These are phyloP conservation scores for Bruguiera hainesii DNA, from an alignment of 441 rosid species.

Conservation along the genomic window DNA sequence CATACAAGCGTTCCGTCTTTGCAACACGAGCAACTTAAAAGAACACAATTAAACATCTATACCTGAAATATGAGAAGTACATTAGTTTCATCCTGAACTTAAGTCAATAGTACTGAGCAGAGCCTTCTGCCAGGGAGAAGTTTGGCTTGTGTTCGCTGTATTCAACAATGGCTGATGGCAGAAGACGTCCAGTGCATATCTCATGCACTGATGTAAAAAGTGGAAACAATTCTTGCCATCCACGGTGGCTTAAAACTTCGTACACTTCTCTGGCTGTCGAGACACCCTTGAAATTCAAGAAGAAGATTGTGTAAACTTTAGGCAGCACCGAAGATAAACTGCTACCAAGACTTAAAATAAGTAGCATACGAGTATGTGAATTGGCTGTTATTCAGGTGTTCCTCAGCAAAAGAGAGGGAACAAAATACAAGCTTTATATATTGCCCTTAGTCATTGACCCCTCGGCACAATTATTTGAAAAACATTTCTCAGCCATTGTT, in stretches of 20 bases:
- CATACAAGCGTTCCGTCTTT: slow-evolving; percentile 1
- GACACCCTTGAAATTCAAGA: slow-evolving; percentile 57
- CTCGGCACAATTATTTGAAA: background rate
- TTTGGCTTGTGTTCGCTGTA: slow-evolving; percentile 66
- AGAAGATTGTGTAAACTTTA: background rate
- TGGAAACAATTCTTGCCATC: slow-evolving; percentile 86
- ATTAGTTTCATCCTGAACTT: slow-evolving; percentile 11
- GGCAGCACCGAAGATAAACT: background rate
- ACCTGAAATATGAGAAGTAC: slow-evolving; percentile 8
- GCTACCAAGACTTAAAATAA: background rate
- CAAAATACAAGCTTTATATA: background rate
- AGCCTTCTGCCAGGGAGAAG: slow-evolving; percentile 35
- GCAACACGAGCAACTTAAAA: slow-evolving; percentile 4
- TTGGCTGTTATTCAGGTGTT: background rate
- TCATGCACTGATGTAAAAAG: slow-evolving; percentile 77
- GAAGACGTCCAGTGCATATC: slow-evolving; percentile 65
- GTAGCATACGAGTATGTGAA: background rate
- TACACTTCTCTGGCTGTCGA: slow-evolving; percentile 86
- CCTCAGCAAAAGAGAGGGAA: background rate
- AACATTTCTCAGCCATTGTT: background rate
- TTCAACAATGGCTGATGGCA: slow-evolving; percentile 78
- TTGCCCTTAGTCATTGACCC: background rate
- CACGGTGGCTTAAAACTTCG: slow-evolving; percentile 66
- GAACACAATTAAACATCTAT: slow-evolving; percentile 10
- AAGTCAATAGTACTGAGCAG: slow-evolving; percentile 30